Percentiles rank a stretch among this genome's conserved stretches.
Conservation (phyloP, 331 rosid species). For the Quercus tomentella region DNA sequence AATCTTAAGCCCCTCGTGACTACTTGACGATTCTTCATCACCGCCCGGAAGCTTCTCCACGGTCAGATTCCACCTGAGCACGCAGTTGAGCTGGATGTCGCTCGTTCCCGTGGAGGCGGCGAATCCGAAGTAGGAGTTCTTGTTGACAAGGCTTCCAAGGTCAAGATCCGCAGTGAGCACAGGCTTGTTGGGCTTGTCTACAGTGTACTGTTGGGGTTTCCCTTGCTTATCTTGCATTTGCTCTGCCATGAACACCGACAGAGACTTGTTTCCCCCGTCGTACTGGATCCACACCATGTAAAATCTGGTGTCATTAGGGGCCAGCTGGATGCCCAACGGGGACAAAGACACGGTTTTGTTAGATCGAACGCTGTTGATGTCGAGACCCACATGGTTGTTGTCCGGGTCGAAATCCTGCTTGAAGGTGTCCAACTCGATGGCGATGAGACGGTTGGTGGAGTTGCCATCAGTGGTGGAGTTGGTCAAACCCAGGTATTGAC, state of each 20-base stretch:
- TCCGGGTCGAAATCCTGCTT: conserved; percentile 57
- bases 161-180: conserved; percentile 30
- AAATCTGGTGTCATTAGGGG: conserved; percentile 21
- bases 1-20: conserved; percentile 7
- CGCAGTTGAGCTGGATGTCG: conserved; percentile 44
- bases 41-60: conserved; percentile 31
- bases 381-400: conserved; percentile 58
- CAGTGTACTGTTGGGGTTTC: neutral
- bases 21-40: neutral
- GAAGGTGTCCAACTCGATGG: conserved; percentile 69
- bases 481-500: conserved; percentile 64
- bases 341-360: conserved; percentile 26
- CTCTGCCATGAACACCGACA: conserved; percentile 38
- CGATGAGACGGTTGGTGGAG: conserved; percentile 41
- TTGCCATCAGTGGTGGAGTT: conserved; percentile 62
- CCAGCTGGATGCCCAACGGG: conserved; percentile 34
- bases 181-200: conserved; percentile 35
- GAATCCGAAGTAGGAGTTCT: conserved; percentile 58
- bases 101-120: conserved; percentile 60
- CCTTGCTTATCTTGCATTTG: neutral
- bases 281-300: conserved; percentile 58
- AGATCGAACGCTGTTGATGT: conserved; percentile 52
- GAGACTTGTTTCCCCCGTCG: conserved; percentile 26
- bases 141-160: conserved; percentile 22
- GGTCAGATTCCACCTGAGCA: conserved; percentile 63